Evolutionary conservation across 139 green algal genomes (phyloP).

Genomic region (Gonium pectorale): DNA sequence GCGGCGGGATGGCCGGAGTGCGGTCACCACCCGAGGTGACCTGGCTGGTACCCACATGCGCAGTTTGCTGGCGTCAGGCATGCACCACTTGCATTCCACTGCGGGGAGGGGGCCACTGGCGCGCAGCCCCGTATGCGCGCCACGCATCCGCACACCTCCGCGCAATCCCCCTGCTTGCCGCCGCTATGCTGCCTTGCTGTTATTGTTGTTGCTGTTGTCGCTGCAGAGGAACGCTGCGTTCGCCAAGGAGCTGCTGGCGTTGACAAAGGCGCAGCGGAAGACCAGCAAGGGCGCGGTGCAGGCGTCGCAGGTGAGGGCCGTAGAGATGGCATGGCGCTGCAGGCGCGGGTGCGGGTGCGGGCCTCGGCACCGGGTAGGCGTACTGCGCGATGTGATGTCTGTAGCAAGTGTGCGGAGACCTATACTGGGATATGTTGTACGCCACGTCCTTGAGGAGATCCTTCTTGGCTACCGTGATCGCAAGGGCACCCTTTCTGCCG

Average conservation of each 20-base stretch:
- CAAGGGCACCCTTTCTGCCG: no score
- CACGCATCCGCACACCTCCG: background rate
- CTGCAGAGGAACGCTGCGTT: slow-evolving; percentile 18
- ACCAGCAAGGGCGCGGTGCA: slow-evolving; percentile 2
- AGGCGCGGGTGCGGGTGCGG: background rate
- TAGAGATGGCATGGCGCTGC: background rate
- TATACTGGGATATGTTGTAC: background rate
- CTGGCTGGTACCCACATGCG: no score
- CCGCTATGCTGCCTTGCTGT: no score
- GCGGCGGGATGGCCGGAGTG: no score
- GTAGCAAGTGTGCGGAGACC: background rate
- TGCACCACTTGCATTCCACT: background rate
- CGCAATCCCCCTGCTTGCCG: background rate
- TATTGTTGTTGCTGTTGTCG: background rate
- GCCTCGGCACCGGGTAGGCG: background rate
- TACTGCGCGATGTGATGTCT: background rate
- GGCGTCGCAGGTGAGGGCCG: background rate
- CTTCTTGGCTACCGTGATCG: background rate
- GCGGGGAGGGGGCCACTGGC: no score
- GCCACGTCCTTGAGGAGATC: background rate
- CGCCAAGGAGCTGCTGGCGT: slow-evolving; percentile 7
- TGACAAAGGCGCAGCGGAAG: slow-evolving; percentile 6
- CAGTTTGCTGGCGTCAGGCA: background rate
- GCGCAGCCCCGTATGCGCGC: background rate
- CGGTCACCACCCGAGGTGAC: no score